Percentiles rank a stretch among this genome's conserved stretches.
phyloP scores from a whole-genome alignment of 2,329 filamentous ascomycete species.

The Penicillium psychrosexuale region DNA sequence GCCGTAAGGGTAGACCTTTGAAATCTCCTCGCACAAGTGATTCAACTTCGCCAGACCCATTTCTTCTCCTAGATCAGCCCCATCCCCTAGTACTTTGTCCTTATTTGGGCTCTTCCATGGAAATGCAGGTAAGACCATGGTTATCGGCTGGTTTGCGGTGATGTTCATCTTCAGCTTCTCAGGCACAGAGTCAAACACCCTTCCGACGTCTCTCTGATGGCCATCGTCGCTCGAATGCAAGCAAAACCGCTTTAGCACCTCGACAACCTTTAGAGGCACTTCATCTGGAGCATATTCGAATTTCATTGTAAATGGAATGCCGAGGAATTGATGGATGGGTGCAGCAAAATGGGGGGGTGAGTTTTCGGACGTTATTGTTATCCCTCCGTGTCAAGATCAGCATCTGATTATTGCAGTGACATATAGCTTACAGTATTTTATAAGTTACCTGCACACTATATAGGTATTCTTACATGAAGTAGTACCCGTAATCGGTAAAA shows the following conservation, averaged over 20 bases:
- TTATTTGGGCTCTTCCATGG: slow-evolving; percentile 9
- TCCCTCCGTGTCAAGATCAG: not conserved
- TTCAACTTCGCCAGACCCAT: slow-evolving; percentile 6
- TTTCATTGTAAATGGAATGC: not conserved
- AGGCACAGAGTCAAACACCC: slow-evolving; percentile 1
- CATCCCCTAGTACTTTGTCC: slow-evolving; percentile 5
- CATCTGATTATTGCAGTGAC: not conserved
- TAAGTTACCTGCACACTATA: not conserved
- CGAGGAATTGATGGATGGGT: not conserved
- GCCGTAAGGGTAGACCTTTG: slow-evolving; percentile 9
- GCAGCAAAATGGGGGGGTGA: not conserved
- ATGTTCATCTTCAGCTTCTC: slow-evolving; percentile 6
- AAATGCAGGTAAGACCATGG: slow-evolving; percentile 9
- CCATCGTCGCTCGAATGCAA: slow-evolving; percentile 1
- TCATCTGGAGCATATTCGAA: slow-evolving; percentile 8
- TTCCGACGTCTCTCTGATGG: not conserved
- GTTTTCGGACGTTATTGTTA: not conserved
- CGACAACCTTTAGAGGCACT: not conserved
- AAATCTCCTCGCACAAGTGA: slow-evolving; percentile 8
- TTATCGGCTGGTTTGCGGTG: slow-evolving; percentile 1
- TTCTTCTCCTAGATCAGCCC: slow-evolving; percentile 6
- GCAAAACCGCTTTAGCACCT: slow-evolving; percentile 3
- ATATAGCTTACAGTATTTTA: not conserved
- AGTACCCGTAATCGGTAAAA: not conserved
- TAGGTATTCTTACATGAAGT: not conserved